These are phyloP conservation scores for Xylaria longipes DNA, from an alignment of 495 filamentous ascomycete species.

Conservation along the genomic window DNA sequence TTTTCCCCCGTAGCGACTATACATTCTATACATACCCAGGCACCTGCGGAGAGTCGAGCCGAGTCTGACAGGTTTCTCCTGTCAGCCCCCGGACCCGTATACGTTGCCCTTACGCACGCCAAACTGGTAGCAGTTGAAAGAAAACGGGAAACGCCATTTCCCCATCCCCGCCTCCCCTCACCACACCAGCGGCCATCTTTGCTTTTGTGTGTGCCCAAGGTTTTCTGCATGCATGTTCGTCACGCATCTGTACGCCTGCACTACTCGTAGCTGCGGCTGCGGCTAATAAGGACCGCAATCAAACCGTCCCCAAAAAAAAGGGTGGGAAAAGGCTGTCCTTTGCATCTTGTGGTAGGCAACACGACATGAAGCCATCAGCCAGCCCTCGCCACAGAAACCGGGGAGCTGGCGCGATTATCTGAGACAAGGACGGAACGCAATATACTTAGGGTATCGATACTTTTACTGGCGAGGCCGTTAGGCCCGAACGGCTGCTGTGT, in stretches of 20 bases:
- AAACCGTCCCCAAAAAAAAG: constrained; percentile 12
- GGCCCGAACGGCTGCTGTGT: constrained; percentile 12
- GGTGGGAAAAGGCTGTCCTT: constrained; percentile 2
- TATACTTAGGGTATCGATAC: constrained; percentile 19
- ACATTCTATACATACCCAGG: background rate
- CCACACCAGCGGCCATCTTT: background rate
- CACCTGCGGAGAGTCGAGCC: background rate
- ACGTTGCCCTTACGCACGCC: background rate
- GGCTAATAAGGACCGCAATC: constrained; percentile 10
- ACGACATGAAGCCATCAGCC: constrained; percentile 18
- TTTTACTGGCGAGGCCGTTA: constrained; percentile 4
- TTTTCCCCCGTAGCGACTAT: background rate
- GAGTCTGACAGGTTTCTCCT: constrained; percentile 19
- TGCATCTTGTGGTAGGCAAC: constrained; percentile 7
- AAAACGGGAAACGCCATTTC: constrained; percentile 17
- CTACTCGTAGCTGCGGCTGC: constrained; percentile 19
- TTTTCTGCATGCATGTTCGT: constrained; percentile 24
- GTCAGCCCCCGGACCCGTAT: background rate
- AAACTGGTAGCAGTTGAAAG: constrained; percentile 10
- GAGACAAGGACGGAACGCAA: constrained; percentile 10
- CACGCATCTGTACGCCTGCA: background rate
- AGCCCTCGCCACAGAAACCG: background rate
- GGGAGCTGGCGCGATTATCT: constrained; percentile 4
- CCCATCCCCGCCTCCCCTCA: background rate
- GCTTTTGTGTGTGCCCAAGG: constrained; percentile 12